These are phyloP conservation scores for Arthrobotrys sinensis DNA, from an alignment of 2,329 filamentous ascomycete species.

Conservation along the genomic window DNA sequence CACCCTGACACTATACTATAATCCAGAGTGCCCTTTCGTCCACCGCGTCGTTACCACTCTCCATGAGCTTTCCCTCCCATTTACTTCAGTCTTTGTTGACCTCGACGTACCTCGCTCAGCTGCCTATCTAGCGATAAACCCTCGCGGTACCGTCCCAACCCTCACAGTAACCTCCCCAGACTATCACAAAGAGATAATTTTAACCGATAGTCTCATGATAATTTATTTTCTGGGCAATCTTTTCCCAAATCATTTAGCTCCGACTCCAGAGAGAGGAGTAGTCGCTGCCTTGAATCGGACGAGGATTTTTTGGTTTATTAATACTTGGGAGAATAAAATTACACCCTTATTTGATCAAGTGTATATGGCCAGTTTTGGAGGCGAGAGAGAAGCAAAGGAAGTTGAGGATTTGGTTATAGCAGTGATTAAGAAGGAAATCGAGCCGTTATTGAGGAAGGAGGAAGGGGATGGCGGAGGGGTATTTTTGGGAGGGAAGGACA, in stretches of 20 bases:
- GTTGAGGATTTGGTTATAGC: conserved; percentile 70
- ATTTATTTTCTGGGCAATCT: conserved; percentile 72
- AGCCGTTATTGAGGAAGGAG: conserved; percentile 75
- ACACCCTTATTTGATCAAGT: conserved; percentile 70
- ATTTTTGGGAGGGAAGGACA: conserved; percentile 77
- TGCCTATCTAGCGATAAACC: conserved; percentile 84
- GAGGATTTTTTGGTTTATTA: conserved; percentile 79
- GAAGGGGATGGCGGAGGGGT: conserved; percentile 69
- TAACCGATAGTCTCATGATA: conserved; percentile 75
- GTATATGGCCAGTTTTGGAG: conserved; percentile 68
- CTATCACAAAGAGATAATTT: conserved; percentile 80
- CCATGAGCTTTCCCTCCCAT: conserved; percentile 76
- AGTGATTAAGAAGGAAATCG: conserved; percentile 78
- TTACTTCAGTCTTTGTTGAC: conserved; percentile 81
- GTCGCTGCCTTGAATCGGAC: conserved; percentile 77
- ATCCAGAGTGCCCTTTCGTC: conserved; percentile 79
- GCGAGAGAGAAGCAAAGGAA: conserved; percentile 71
- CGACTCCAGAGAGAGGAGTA: conserved; percentile 70
- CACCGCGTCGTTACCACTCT: conserved; percentile 82
- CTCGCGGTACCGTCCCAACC: conserved; percentile 68
- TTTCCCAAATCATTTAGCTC: conserved; percentile 76
- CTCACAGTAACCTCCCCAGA: conserved; percentile 64
- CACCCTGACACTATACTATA: conserved; percentile 73
- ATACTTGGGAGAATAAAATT: conserved; percentile 78
- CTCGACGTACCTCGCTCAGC: conserved; percentile 77